Evolutionary conservation across 441 rosid species (phyloP).

Genomic region (Manihot esculenta): DNA sequence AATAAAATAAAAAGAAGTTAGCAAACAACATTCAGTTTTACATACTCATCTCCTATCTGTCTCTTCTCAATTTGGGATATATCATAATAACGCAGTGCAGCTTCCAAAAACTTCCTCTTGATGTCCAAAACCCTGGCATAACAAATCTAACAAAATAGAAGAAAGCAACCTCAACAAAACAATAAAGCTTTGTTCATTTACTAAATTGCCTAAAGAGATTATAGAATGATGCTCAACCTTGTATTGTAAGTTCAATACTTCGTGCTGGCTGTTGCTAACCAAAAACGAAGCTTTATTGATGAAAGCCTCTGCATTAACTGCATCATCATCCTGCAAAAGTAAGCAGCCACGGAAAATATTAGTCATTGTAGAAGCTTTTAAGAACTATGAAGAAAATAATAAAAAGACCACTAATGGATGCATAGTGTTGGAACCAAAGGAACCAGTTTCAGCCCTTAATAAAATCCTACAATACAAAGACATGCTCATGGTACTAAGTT

Average conservation of each 20-base stretch:
- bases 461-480: not conserved
- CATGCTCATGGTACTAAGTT: not conserved
- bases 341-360: conserved; percentile 5
- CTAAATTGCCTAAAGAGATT: conserved; percentile 8
- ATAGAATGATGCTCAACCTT: conserved; percentile 49
- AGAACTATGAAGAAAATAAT: not conserved
- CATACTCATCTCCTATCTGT: conserved; percentile 94
- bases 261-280: conserved; percentile 95
- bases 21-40: conserved; percentile 17
- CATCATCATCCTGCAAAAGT: conserved; percentile 87
- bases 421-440: not conserved
- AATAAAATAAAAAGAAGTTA: not conserved
- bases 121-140: conserved; percentile 98
- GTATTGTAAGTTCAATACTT: conserved; percentile 86
- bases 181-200: conserved; percentile 1
- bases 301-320: conserved; percentile 94
- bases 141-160: conserved; percentile 57
- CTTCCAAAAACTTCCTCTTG: conserved; percentile 96
- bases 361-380: not conserved
- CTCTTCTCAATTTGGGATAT: conserved; percentile 98
- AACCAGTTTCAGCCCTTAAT: not conserved
- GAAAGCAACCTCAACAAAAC: conserved; percentile 12
- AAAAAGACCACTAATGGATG: not conserved
- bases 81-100: conserved; percentile 92
- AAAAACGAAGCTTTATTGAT: conserved; percentile 97